Conservation (phyloP, 1,139 yeast species). For the Yamadazyma friedrichii region DNA sequence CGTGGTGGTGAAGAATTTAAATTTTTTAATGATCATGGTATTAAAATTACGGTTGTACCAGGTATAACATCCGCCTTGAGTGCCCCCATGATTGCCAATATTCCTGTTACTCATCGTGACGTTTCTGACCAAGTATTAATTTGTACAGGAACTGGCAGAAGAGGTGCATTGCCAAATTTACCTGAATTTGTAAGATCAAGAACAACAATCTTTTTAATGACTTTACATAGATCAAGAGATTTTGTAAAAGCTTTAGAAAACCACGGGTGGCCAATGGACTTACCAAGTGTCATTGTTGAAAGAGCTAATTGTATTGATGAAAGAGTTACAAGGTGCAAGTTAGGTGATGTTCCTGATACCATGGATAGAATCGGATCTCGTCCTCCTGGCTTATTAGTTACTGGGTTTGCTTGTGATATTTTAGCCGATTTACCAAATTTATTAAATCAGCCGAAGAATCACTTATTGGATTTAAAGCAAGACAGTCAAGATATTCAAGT, state of each 20-base stretch:
- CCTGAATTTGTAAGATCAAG: conserved; percentile 73
- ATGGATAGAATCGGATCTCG: conserved; percentile 81
- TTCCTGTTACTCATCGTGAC: conserved; percentile 91
- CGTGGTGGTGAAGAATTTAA: conserved; percentile 92
- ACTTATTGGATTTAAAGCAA: too few species aligned
- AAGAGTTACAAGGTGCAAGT: conserved; percentile 72
- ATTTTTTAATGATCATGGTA: conserved; percentile 69
- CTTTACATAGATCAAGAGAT: conserved; percentile 76
- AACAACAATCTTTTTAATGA: conserved; percentile 89
- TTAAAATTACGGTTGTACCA: conserved; percentile 69
- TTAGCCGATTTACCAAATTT: too few species aligned
- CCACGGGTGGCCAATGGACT: conserved; percentile 63
- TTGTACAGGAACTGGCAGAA: conserved; percentile 93
- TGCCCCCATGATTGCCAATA: conserved; percentile 80
- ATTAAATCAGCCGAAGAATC: too few species aligned
- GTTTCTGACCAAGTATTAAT: conserved; percentile 90
- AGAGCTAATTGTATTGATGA: conserved; percentile 95
- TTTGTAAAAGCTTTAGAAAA: conserved; percentile 57
- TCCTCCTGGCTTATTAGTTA: conserved; percentile 89
- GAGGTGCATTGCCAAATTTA: conserved; percentile 75
- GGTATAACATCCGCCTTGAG: conserved; percentile 92
- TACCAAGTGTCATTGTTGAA: conserved; percentile 86
- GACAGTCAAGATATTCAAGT: too few species aligned
- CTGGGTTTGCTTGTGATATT: conserved; percentile 72
- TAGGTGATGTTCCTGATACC: conserved; percentile 66